phyloP scores from a whole-genome alignment of 2,329 filamentous ascomycete genomes.

The Aspergillus sp. region DNA sequence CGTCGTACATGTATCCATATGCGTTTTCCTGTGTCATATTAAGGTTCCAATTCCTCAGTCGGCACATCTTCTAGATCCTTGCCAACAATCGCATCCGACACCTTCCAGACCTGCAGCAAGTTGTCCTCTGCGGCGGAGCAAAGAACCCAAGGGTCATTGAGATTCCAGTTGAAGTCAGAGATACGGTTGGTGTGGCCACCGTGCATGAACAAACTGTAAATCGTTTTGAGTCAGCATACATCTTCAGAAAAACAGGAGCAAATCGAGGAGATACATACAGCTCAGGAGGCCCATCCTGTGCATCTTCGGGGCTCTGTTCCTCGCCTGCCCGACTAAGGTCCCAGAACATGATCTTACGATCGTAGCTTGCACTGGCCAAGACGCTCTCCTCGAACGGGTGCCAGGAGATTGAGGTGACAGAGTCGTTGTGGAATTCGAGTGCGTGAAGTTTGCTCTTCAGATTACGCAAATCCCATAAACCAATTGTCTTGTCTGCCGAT shows the following conservation, averaged over 20 bases:
- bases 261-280: slow-evolving; percentile 54
- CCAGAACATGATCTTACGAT: slow-evolving; percentile 93
- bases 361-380: slow-evolving; percentile 84
- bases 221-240: slow-evolving; percentile 4
- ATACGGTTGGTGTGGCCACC: slow-evolving; percentile 96
- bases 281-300: slow-evolving; percentile 90
- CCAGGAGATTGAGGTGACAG: slow-evolving; percentile 89
- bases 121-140: slow-evolving; percentile 96
- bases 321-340: slow-evolving; percentile 86
- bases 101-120: slow-evolving; percentile 89
- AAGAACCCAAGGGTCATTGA: slow-evolving; percentile 92
- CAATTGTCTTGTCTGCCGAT: slow-evolving; percentile 91
- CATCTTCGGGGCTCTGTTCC: slow-evolving; percentile 90
- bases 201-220: slow-evolving; percentile 82
- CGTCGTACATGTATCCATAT: slow-evolving; percentile 6
- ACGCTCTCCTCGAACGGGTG: slow-evolving; percentile 86
- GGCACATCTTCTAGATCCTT: slow-evolving; percentile 69
- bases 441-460: slow-evolving; percentile 84
- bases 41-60: slow-evolving; percentile 65
- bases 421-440: slow-evolving; percentile 78
- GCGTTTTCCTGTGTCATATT: slow-evolving; percentile 7
- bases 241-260: neutral
- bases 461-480: slow-evolving; percentile 90
- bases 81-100: slow-evolving; percentile 72
- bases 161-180: slow-evolving; percentile 96